Conservation (phyloP, 331 rosid species). For the Saraca asoca region DNA sequence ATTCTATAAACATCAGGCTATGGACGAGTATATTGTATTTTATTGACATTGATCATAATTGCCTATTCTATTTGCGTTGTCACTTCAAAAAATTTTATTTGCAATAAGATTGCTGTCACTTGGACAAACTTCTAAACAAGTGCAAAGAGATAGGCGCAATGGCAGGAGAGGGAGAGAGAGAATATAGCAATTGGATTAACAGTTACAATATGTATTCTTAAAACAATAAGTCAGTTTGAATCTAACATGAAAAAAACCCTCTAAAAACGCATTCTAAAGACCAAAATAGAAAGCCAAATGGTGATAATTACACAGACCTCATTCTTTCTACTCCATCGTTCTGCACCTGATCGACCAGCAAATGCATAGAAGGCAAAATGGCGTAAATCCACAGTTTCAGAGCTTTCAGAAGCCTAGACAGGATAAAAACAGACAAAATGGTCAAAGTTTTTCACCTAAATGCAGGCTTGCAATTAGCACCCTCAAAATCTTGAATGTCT, state of each 20-base stretch:
- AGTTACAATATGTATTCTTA: not conserved
- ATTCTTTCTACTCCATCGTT: slow-evolving; percentile 77
- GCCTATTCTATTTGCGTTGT: not conserved
- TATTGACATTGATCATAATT: slow-evolving; percentile 18
- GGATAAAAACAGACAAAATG: slow-evolving; percentile 32
- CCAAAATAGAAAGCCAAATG: slow-evolving; percentile 18
- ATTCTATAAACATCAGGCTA: slow-evolving; percentile 14
- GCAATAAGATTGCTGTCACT: slow-evolving; percentile 12
- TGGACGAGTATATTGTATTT: slow-evolving; percentile 1
- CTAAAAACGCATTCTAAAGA: not conserved
- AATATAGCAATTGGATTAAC: slow-evolving; percentile 9
- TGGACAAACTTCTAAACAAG: slow-evolving; percentile 16
- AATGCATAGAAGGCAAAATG: slow-evolving; percentile 92
- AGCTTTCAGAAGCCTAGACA: slow-evolving; percentile 66
- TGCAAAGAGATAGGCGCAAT: not conserved
- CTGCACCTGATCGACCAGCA: slow-evolving; percentile 82
- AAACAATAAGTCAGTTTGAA: not conserved
- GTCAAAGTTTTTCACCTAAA: slow-evolving; percentile 9
- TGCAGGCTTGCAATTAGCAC: slow-evolving; percentile 18
- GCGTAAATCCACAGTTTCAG: slow-evolving; percentile 79
- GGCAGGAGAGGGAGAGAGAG: not conserved
- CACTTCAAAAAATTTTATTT: not conserved
- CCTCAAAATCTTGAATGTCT: not conserved
- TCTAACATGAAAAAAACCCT: too few relatives aligned
- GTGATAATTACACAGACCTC: slow-evolving; percentile 48